Evolutionary conservation across 1,139 yeast species (phyloP).

Genomic region (Sugiyamaella xylanicola): DNA sequence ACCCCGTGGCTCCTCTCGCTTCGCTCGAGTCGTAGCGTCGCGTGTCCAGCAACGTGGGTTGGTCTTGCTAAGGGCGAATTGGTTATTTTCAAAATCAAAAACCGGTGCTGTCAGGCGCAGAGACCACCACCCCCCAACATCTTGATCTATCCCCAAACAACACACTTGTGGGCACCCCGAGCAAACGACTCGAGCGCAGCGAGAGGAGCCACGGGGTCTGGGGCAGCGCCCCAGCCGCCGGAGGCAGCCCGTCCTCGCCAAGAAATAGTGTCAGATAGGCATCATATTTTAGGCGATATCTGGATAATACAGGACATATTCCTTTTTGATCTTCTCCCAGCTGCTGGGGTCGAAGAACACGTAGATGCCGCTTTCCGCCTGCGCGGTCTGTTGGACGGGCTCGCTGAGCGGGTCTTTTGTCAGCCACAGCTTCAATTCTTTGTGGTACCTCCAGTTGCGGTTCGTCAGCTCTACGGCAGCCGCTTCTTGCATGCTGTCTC

Average conservation of each 20-base stretch:
- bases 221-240: slow-evolving; percentile 11
- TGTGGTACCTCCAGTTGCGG: slow-evolving; percentile 97
- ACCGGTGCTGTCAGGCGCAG: too few species aligned
- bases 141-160: too few species aligned
- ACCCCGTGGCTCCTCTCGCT: too few species aligned
- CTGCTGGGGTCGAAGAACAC: slow-evolving; percentile 93
- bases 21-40: too few species aligned
- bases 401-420: slow-evolving; percentile 92
- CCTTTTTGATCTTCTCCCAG: slow-evolving; percentile 87
- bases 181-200: background rate
- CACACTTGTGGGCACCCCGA: too few species aligned
- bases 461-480: slow-evolving; percentile 86
- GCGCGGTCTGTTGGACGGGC: slow-evolving; percentile 80
- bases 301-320: slow-evolving; percentile 47
- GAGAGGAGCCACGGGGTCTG: background rate
- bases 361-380: slow-evolving; percentile 93
- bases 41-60: too few species aligned
- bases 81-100: too few species aligned
- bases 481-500: slow-evolving; percentile 89
- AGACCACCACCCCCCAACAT: too few species aligned
- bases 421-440: slow-evolving; percentile 93
- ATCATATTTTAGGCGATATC: slow-evolving; percentile 42
- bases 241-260: background rate
- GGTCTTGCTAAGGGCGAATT: too few species aligned
- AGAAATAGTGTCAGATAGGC: background rate